Evolutionary conservation across 2,329 filamentous ascomycete genomes (phyloP).

Genomic region (Tetracladium maxilliforme): DNA sequence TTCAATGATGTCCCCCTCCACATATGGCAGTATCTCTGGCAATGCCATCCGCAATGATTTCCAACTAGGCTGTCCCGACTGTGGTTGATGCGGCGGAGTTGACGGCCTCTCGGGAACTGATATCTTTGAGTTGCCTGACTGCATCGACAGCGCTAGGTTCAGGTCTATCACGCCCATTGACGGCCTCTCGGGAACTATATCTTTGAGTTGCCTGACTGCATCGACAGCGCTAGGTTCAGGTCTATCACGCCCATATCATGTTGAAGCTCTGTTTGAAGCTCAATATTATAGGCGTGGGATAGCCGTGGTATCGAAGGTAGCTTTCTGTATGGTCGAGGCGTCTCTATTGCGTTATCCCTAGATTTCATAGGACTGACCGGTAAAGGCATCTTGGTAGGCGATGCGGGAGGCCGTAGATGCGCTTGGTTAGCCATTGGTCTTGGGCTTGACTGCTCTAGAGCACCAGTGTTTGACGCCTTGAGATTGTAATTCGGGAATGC

Average conservation of each 20-base stretch:
- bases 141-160: neutral
- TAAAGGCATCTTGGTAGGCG: constrained; percentile 40
- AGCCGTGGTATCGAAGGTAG: constrained; percentile 24
- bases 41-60: neutral
- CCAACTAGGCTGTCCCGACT: too few species aligned
- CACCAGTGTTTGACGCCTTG: constrained; percentile 21
- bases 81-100: constrained; percentile 5
- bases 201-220: constrained; percentile 7
- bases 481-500: constrained; percentile 25
- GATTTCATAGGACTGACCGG: constrained; percentile 37
- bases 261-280: constrained; percentile 40
- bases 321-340: constrained; percentile 29
- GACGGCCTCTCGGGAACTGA: constrained; percentile 4
- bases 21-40: neutral
- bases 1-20: too few species aligned
- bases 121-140: neutral
- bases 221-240: too few species aligned
- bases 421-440: constrained; percentile 41
- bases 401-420: constrained; percentile 28
- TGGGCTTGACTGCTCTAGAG: constrained; percentile 24
- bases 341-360: constrained; percentile 21
- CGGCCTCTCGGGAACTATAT: constrained; percentile 5
- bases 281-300: constrained; percentile 40
- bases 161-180: constrained; percentile 1
- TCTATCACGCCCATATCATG: constrained; percentile 41